A percentile compares a stretch with the other conserved stretches of the same genome.
Evolutionary conservation across 768 basidiomycete species (phyloP).

Genomic region (Panaeolus papilionaceus): DNA sequence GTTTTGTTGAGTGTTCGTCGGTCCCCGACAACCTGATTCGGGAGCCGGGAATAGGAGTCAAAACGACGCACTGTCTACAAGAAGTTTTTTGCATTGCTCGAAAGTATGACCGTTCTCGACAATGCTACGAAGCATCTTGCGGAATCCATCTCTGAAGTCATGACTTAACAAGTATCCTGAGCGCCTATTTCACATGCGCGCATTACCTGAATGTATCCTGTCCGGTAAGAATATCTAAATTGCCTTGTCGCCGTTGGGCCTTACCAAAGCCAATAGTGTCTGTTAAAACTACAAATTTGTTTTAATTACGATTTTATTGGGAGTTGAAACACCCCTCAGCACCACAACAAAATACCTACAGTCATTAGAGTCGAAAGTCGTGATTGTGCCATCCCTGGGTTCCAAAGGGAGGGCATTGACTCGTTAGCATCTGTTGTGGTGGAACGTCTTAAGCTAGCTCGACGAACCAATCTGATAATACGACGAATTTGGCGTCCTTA

Average conservation of each 20-base stretch:
- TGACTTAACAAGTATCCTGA: not conserved
- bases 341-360: slow-evolving; percentile 51
- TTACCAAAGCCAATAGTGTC: slow-evolving; percentile 90
- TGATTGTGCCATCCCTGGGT: slow-evolving; percentile 91
- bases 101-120: slow-evolving; percentile 76
- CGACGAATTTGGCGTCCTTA: slow-evolving; percentile 82
- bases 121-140: slow-evolving; percentile 85
- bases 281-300: slow-evolving; percentile 68
- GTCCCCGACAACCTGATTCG: not conserved
- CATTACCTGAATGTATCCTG: slow-evolving; percentile 70
- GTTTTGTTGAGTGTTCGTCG: not conserved
- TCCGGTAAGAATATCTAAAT: slow-evolving; percentile 74
- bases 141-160: slow-evolving; percentile 78
- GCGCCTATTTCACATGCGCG: slow-evolving; percentile 10
- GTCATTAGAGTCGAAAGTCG: slow-evolving; percentile 91
- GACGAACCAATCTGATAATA: slow-evolving; percentile 89
- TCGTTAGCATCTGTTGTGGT: not conserved
- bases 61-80: slow-evolving; percentile 64
- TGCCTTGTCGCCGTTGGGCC: slow-evolving; percentile 73
- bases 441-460: slow-evolving; percentile 18
- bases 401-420: not conserved
- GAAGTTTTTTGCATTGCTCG: slow-evolving; percentile 81
- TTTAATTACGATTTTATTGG: not conserved
- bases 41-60: not conserved
- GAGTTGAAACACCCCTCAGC: not conserved